Evolutionary conservation across 176 grass and related monocot genomes (phyloP), one percentile per base, ranked within the genome.

Genomic region (Themeda triandra): DNA sequence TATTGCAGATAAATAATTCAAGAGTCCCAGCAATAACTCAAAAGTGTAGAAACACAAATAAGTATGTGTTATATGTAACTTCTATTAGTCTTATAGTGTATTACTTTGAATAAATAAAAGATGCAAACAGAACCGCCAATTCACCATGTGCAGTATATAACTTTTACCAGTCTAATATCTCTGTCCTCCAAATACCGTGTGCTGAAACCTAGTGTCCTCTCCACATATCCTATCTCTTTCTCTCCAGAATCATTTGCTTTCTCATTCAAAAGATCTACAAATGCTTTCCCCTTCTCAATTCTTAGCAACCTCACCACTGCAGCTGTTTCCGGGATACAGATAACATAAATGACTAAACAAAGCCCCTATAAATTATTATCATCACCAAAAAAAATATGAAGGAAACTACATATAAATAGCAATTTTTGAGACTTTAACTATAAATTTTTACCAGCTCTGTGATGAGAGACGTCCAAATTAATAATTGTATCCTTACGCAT

Each of bases 191-290:
- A 88, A 80, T 88, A 48, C 25, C 85, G 84, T 19, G 87, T 93
- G 28, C 87, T 83, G 70, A 98, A 95, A 42, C 93, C 96, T 51
- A 98, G 83, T 3, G 93, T 93, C 88, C 93, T 95, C 74, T 95
- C 83, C 18, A 98, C 93, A 91, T 98, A 95, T 76, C 90, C 87
- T 89, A 95, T 98, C 69, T 93, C 93, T 80, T 87, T 95, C 48
- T 88, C 75, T 40, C 66, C 85, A 23, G 91, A 90, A 65, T 78
- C 63, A 48, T 86, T 88, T 53, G 85, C 82, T 76, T 85, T 95
- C 71, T 88, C 91, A 80, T 98, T 98, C 77, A 98, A 92, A 83
- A 98, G 86, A 77, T 93, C 93, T 13, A 88, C 96, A 78, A 93
- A 98, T 18, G 96, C 93, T 35, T 92, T 94, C 10, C 96, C 93